Conservation (phyloP, 1,139 yeast genomes). For the Hyphopichia burtonii region DNA sequence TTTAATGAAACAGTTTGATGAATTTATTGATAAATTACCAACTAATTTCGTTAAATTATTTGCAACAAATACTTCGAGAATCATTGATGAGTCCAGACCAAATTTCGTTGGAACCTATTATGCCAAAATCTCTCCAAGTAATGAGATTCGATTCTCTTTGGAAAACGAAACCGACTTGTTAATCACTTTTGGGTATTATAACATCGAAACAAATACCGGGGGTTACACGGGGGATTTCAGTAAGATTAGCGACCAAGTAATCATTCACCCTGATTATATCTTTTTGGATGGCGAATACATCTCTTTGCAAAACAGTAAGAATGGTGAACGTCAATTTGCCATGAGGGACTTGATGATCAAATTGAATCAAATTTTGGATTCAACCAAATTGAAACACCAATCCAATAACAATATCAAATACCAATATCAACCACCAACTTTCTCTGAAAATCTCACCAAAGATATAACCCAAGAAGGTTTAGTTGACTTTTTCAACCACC, state of each 20-base stretch:
- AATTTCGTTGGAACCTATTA: constrained; percentile 65
- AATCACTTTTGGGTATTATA: constrained; percentile 50
- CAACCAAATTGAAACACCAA: constrained; percentile 7
- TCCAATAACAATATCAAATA: constrained; percentile 12
- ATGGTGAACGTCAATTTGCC: constrained; percentile 17
- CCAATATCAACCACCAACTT: constrained; percentile 7
- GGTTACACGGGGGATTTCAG: constrained; percentile 21
- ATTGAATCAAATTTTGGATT: constrained; percentile 13
- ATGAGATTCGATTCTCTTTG: constrained; percentile 21
- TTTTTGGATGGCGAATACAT: constrained; percentile 23
- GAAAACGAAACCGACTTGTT: constrained; percentile 45
- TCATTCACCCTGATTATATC: constrained; percentile 37
- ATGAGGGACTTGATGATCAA: constrained; percentile 19
- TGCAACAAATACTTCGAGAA: constrained; percentile 45
- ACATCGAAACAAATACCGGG: constrained; percentile 59
- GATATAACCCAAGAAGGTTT: constrained; percentile 23
- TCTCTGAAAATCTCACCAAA: constrained; percentile 5
- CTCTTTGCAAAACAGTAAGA: constrained; percentile 18
- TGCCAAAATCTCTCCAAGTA: constrained; percentile 37
- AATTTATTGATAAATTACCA: constrained; percentile 42
- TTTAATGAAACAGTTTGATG: constrained; percentile 36
- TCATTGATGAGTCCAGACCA: constrained; percentile 59
- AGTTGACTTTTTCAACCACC: constrained; percentile 29
- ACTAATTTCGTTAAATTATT: constrained; percentile 28
- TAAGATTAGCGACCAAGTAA: constrained; percentile 21